phyloP scores from a whole-genome alignment of 2,329 filamentous ascomycete genomes.

The Monosporascus sp. region DNA sequence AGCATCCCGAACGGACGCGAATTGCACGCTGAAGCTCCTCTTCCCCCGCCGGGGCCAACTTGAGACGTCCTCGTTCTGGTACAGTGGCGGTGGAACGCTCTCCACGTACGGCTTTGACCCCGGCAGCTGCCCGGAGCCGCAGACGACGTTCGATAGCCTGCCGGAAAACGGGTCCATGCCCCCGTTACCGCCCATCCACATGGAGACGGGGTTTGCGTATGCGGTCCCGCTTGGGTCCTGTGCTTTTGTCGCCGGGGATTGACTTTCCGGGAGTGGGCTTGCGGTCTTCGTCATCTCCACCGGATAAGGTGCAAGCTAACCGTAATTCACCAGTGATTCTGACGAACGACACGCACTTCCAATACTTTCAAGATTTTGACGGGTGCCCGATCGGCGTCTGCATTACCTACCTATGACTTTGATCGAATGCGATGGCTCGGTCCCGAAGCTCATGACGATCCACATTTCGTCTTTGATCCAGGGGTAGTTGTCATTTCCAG shows the following conservation, averaged over 20 bases:
- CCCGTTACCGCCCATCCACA: constrained; percentile 24
- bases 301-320: neutral
- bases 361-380: constrained; percentile 23
- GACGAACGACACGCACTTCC: constrained; percentile 26
- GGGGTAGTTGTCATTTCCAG: too few relatives aligned
- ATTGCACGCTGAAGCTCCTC: constrained; percentile 42
- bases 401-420: constrained; percentile 12
- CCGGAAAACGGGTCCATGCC: constrained; percentile 21
- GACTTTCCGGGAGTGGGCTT: constrained; percentile 24
- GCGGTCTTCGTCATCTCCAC: too few relatives aligned
- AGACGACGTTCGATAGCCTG: constrained; percentile 27
- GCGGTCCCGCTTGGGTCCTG: constrained; percentile 28
- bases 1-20: constrained; percentile 30
- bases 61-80: constrained; percentile 28
- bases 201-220: constrained; percentile 29
- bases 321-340: constrained; percentile 19
- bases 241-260: constrained; percentile 20
- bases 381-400: constrained; percentile 27
- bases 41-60: constrained; percentile 33
- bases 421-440: too few relatives aligned
- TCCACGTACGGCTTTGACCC: constrained; percentile 23
- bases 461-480: too few relatives aligned
- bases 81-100: constrained; percentile 32
- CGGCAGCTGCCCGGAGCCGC: constrained; percentile 22
- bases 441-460: too few relatives aligned